Evolutionary conservation across 371 early-diverging fungal genomes (phyloP).

Genomic region (Zopfochytrium polystomum): DNA sequence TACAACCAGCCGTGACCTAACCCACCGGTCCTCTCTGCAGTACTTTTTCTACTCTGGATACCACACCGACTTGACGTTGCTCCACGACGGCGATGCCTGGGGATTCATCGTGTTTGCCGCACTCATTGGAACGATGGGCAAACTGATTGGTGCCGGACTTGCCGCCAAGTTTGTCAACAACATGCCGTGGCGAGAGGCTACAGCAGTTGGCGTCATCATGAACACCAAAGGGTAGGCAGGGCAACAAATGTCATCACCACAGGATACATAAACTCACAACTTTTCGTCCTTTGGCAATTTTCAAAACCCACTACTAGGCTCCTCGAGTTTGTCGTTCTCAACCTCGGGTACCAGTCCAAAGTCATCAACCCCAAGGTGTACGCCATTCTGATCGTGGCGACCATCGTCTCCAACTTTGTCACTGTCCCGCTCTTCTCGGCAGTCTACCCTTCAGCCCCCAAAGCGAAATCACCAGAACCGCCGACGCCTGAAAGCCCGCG

Average conservation of each 20-base stretch:
- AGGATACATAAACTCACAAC: too few relatives aligned
- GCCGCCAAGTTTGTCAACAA: conserved; percentile 61
- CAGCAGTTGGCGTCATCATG: conserved; percentile 83
- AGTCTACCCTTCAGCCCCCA: conserved; percentile 29
- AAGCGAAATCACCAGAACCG: background rate
- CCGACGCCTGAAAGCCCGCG: conserved; percentile 32
- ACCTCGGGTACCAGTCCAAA: conserved; percentile 80
- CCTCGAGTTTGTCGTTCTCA: conserved; percentile 88
- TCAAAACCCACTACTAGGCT: conserved; percentile 48
- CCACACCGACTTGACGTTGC: background rate
- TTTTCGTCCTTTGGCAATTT: too few relatives aligned
- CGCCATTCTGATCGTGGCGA: conserved; percentile 86
- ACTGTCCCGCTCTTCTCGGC: conserved; percentile 51
- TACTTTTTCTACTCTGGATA: background rate
- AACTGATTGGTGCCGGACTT: conserved; percentile 70
- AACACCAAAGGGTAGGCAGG: conserved; percentile 80
- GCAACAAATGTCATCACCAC: too few relatives aligned
- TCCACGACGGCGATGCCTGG: background rate
- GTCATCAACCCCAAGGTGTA: conserved; percentile 75
- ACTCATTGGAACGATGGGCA: conserved; percentile 73
- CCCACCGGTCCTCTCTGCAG: background rate
- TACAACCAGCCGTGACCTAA: too few relatives aligned
- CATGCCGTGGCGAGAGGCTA: conserved; percentile 72
- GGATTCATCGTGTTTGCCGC: conserved; percentile 31
- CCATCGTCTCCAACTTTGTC: conserved; percentile 71